phyloP scores from a whole-genome alignment of 805 yeast genomes.

The Teunomyces panamensis region DNA sequence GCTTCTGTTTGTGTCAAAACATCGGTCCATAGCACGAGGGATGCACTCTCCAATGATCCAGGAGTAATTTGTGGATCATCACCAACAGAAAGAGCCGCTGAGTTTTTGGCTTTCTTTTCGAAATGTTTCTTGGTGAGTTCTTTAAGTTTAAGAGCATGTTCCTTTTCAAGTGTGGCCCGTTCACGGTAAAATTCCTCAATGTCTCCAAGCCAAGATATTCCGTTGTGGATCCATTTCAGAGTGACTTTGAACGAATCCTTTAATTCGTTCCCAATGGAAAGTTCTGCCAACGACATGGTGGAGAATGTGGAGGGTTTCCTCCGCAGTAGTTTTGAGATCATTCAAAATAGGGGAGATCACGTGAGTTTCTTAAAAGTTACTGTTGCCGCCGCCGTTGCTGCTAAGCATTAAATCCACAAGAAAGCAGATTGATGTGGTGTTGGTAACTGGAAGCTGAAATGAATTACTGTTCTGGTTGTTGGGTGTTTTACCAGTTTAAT shows the following conservation, averaged over 20 bases:
- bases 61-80: conserved; percentile 90
- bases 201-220: conserved; percentile 73
- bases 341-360: neutral
- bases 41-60: conserved; percentile 87
- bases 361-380: neutral
- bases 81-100: conserved; percentile 79
- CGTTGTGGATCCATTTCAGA: conserved; percentile 72
- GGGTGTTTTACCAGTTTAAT: too few species aligned
- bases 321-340: neutral
- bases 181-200: conserved; percentile 81
- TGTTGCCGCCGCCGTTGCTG: too few species aligned
- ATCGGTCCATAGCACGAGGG: conserved; percentile 87
- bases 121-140: conserved; percentile 66
- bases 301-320: neutral
- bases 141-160: conserved; percentile 68
- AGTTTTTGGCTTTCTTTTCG: conserved; percentile 67
- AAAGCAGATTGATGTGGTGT: too few species aligned
- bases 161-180: conserved; percentile 77
- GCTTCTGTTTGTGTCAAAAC: conserved; percentile 79
- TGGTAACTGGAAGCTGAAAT: too few species aligned
- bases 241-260: conserved; percentile 80
- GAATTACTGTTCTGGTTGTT: too few species aligned
- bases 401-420: too few species aligned
- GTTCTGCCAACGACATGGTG: conserved; percentile 2
- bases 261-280: conserved; percentile 64